A percentile compares a stretch with the other conserved stretches of the same genome.
Conservation (phyloP, 306 rosid genomes). For the Vicia faba region DNA sequence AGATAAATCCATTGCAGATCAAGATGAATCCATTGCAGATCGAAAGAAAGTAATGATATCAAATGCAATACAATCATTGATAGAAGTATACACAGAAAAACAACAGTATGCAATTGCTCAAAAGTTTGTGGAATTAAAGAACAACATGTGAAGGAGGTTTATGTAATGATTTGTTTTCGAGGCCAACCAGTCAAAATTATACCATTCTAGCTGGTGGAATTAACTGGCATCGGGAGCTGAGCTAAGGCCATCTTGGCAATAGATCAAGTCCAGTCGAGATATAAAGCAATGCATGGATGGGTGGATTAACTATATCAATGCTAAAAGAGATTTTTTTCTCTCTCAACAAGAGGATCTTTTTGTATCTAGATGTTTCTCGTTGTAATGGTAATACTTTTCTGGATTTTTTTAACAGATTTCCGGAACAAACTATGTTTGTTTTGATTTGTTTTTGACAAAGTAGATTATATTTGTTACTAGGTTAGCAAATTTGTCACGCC, state of each 20-base stretch:
- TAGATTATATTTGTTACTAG: background rate
- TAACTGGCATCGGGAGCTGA: background rate
- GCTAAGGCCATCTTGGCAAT: background rate
- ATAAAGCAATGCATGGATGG: background rate
- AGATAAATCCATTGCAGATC: conserved; percentile 46
- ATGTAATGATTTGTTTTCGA: conserved; percentile 11
- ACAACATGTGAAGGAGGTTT: conserved; percentile 16
- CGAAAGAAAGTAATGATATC: conserved; percentile 69
- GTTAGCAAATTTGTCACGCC: background rate
- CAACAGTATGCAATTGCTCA: conserved; percentile 51
- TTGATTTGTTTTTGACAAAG: background rate
- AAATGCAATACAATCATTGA: conserved; percentile 62
- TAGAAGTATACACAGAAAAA: conserved; percentile 60
- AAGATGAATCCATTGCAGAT: conserved; percentile 46
- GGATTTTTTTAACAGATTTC: background rate
- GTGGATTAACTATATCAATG: background rate
- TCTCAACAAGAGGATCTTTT: background rate
- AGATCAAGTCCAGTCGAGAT: background rate
- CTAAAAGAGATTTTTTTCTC: background rate
- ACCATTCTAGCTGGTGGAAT: conserved; percentile 5
- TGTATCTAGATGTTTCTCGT: background rate
- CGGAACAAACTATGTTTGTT: background rate
- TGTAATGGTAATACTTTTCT: background rate
- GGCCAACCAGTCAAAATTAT: background rate
- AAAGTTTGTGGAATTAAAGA: conserved; percentile 67